Evolutionary conservation across 441 rosid species (phyloP), one percentile per base, ranked within the genome.

Genomic region (Aleurites moluccanus): DNA sequence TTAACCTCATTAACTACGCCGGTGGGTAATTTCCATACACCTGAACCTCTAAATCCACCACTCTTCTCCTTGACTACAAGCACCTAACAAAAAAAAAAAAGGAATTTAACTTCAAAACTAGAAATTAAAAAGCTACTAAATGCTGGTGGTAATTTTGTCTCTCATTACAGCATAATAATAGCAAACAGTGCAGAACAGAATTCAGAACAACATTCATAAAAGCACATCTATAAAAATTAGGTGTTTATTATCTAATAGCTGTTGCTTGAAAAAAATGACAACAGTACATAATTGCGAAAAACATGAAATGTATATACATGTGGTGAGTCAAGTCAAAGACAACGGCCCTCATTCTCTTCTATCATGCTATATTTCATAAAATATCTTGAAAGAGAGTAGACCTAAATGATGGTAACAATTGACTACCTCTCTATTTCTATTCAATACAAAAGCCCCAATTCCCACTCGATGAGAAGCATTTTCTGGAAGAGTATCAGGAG

Each of bases 381-480:
- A 57, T n/a, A 18, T 45, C 14, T 66, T 2, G 0, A 53, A 50
- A 52, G 20, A 35, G 15, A 38, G 50, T 55, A 27, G n/a, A 44
- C 28, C 6, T 20, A 10, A 70, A 23, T 30, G 6, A 6, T 6
- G 27, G 21, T 44, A 64, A 65, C 28, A 5, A 5, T n/a, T 21
- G 1, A 16, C 56, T 77, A 89, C 96, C 92, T 81, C 81, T 53
- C 82, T 78, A 5, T 77, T 68, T 16, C 80, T 70, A 61, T 89
- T 89, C 61, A 89, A 49, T 67, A 92, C 89, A 76, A 94, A 81
- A 23, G 88, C 96, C 55, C 96, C 94, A 38, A 92, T 74, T 55
- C 96, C 96, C 0, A 91, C 89, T 25, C 90, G 72, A 78, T 94
- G 97, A 3, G 97, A 86, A 55, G 97, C 97, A 78, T 92, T 89